A percentile compares a stretch with the other conserved stretches of the same genome.
Evolutionary conservation across 2,329 filamentous ascomycete genomes (phyloP).

Genomic region (Monilinia fructicola): DNA sequence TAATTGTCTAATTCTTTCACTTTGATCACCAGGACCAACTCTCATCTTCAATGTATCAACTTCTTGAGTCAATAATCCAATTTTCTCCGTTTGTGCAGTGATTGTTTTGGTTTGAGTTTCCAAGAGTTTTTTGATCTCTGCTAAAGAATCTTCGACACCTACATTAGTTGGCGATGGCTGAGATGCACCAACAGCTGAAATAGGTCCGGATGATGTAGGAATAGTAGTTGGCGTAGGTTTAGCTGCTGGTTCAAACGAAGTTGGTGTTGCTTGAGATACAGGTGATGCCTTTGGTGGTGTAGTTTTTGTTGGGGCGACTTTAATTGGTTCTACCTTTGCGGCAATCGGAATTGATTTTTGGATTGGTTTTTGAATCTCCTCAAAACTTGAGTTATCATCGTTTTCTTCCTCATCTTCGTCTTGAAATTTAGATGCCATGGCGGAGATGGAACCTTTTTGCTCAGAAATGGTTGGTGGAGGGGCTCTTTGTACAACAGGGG

Average conservation of each 20-base stretch:
- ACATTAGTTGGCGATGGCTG: slow-evolving; percentile 39
- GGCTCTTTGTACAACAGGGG: slow-evolving; percentile 47
- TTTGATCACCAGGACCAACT: slow-evolving; percentile 56
- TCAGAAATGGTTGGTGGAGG: slow-evolving; percentile 73
- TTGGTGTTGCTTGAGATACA: slow-evolving; percentile 32
- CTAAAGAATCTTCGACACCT: slow-evolving; percentile 64
- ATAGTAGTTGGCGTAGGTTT: slow-evolving; percentile 37
- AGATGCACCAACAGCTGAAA: slow-evolving; percentile 37
- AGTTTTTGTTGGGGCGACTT: slow-evolving; percentile 43
- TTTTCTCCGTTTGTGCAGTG: slow-evolving; percentile 72
- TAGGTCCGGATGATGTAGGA: slow-evolving; percentile 43
- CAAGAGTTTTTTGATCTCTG: slow-evolving; percentile 75
- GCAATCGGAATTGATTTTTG: slow-evolving; percentile 53
- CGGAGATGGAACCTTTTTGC: slow-evolving; percentile 83
- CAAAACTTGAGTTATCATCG: slow-evolving; percentile 71
- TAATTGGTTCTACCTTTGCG: slow-evolving; percentile 45
- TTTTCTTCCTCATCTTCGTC: slow-evolving; percentile 66
- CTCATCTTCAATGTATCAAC: slow-evolving; percentile 80
- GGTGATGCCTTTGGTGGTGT: slow-evolving; percentile 40
- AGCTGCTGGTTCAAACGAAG: slow-evolving; percentile 28
- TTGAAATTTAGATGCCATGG: slow-evolving; percentile 82
- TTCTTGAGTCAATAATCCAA: slow-evolving; percentile 66
- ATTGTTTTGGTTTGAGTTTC: slow-evolving; percentile 77
- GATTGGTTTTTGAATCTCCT: slow-evolving; percentile 75
- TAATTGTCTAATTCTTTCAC: slow-evolving; percentile 67